These are phyloP conservation scores for Lachancea meyersii DNA, from an alignment of 805 yeast species.

Conservation along the genomic window DNA sequence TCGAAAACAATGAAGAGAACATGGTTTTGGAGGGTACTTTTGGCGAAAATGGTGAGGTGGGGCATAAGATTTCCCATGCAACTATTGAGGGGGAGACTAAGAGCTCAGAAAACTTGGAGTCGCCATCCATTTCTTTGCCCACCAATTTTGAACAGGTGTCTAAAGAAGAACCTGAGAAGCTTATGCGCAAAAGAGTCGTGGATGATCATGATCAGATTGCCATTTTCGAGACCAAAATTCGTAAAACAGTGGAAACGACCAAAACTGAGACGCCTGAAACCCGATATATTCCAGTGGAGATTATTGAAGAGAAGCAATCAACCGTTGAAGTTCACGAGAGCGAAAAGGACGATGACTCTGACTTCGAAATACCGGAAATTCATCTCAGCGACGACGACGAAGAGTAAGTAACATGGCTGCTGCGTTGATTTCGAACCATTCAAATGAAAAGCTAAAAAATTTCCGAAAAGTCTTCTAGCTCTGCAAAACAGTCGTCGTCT, in stretches of 20 bases:
- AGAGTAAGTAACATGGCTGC: not conserved
- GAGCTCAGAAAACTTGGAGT: not conserved
- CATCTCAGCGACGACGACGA: conserved; percentile 21
- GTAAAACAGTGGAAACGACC: not conserved
- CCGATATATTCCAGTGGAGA: not conserved
- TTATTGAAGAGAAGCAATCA: not conserved
- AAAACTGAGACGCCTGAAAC: not conserved
- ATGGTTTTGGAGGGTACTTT: not conserved
- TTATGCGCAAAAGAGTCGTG: conserved; percentile 13
- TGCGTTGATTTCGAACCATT: no score
- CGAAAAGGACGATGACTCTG: conserved; percentile 26
- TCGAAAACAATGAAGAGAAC: not conserved
- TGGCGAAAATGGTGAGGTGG: not conserved
- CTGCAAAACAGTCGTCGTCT: conserved; percentile 8
- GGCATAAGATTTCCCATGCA: not conserved
- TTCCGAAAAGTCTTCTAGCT: conserved; percentile 16
- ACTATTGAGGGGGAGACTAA: not conserved
- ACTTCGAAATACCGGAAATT: conserved; percentile 30
- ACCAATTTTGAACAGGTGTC: conserved; percentile 13
- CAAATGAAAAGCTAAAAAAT: conserved; percentile 1
- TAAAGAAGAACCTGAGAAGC: conserved; percentile 23
- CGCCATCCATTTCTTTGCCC: not conserved
- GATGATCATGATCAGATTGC: conserved; percentile 6
- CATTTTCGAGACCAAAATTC: not conserved
- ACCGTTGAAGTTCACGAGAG: conserved; percentile 8